Evolutionary conservation across 768 basidiomycete genomes (phyloP), one percentile per base, ranked within the genome.

Genomic region (Russula emetica): DNA sequence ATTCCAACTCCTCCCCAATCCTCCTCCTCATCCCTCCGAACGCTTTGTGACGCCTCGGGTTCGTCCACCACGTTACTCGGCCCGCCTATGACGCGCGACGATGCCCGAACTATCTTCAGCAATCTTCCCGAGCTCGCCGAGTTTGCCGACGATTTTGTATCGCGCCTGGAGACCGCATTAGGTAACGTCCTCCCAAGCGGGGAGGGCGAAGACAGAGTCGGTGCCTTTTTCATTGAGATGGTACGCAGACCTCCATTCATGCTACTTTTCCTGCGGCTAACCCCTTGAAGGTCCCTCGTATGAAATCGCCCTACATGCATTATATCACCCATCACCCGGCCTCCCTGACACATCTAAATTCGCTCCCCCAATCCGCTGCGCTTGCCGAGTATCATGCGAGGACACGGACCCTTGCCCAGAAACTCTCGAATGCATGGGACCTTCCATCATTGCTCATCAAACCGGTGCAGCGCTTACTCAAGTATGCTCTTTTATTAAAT

Each of bases 391-490:
- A 94, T 74, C 79, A 91, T 52, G 73, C 80, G 11, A 83, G 85
- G 40, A 89, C 88, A 20, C 82, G 83, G 63, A 79, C 77, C 13
- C 78, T 88, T 42, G 87, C 90, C 1, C 82, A 85, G 2, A 81
- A 83, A 26, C 80, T 90, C 14, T 90, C 92, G 0, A 87, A 92
- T 70, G 90, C 93, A 3, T 94, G 93, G 88, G 96, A 99, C 72
- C 84, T 99, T 30, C 81, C 92, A 6, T 94, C 93, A 0, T 83
- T 98, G 44, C 87, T 99, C 64, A 98, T 99, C 75, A 98, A 98
- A 75, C 97, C 97, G 38, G 93, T 99, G 4, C 97, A 98, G 71
- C 86, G 96, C 18, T 82, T 98, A 60, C 85, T 98, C 67, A 98
- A 98, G 73, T 99, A 99, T 71, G 85, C 92, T 0, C 82, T 98